Conservation (phyloP, 306 rosid genomes). For the Malus asiatica region DNA sequence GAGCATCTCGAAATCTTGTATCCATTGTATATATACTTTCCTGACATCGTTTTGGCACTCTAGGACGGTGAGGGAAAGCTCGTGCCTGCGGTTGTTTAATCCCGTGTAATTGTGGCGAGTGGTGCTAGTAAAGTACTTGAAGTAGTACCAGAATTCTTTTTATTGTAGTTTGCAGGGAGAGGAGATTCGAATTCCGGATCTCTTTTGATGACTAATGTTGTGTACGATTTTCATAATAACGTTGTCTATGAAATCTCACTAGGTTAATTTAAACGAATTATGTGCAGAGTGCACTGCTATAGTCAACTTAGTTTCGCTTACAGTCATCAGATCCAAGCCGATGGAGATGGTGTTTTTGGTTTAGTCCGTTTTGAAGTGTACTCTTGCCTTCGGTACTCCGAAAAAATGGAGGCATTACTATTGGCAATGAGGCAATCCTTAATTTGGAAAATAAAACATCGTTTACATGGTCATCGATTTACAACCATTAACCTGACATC, state of each 20-base stretch:
- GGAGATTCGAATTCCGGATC: too few relatives aligned
- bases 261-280: neutral
- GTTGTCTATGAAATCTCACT: too few relatives aligned
- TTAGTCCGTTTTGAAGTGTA: too few relatives aligned
- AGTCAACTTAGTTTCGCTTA: too few relatives aligned
- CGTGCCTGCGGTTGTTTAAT: neutral
- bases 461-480: neutral
- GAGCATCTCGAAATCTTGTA: neutral
- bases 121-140: neutral
- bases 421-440: neutral
- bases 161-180: neutral
- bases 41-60: neutral
- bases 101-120: neutral
- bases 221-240: too few relatives aligned
- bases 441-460: neutral
- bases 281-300: neutral
- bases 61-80: neutral
- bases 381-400: neutral
- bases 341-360: too few relatives aligned
- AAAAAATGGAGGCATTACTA: neutral
- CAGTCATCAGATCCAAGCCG: neutral
- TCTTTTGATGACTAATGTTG: too few relatives aligned
- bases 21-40: neutral
- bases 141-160: too few relatives aligned
- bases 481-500: neutral